Evolutionary conservation across 2,329 filamentous ascomycete genomes (phyloP).

Genomic region (Sporothrix sp.): DNA sequence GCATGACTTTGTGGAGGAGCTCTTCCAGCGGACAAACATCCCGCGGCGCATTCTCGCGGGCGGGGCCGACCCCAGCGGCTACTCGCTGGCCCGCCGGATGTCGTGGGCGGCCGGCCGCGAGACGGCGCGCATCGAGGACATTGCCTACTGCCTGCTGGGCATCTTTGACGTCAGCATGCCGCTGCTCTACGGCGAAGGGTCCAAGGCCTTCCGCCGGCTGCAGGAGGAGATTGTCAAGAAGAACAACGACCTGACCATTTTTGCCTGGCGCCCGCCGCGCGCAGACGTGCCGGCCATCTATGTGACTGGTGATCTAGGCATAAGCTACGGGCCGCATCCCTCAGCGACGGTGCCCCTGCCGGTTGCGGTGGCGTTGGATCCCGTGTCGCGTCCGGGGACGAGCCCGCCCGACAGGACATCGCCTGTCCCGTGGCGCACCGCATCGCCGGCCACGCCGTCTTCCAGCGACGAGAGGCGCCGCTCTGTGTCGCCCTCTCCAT

Average conservation of each 20-base stretch:
- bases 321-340: background rate
- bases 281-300: background rate
- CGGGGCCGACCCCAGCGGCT: background rate
- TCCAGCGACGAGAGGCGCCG: background rate
- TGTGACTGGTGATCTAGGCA: background rate
- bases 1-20: constrained; percentile 7
- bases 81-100: constrained; percentile 17
- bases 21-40: constrained; percentile 20
- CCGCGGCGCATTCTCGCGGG: constrained; percentile 14
- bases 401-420: background rate
- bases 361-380: background rate
- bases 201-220: constrained; percentile 16
- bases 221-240: constrained; percentile 17
- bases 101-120: constrained; percentile 15
- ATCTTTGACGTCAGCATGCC: constrained; percentile 18
- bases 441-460: background rate
- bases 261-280: constrained; percentile 18
- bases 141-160: constrained; percentile 19
- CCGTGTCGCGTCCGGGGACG: background rate
- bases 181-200: constrained; percentile 18
- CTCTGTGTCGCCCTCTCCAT: background rate
- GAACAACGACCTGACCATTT: constrained; percentile 16
- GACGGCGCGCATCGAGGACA: constrained; percentile 18
- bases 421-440: background rate
- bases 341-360: background rate